Evolutionary conservation across 257 asterid species (phyloP), one percentile per base, ranked within the genome.

Genomic region (Nicotiana paniculata): DNA sequence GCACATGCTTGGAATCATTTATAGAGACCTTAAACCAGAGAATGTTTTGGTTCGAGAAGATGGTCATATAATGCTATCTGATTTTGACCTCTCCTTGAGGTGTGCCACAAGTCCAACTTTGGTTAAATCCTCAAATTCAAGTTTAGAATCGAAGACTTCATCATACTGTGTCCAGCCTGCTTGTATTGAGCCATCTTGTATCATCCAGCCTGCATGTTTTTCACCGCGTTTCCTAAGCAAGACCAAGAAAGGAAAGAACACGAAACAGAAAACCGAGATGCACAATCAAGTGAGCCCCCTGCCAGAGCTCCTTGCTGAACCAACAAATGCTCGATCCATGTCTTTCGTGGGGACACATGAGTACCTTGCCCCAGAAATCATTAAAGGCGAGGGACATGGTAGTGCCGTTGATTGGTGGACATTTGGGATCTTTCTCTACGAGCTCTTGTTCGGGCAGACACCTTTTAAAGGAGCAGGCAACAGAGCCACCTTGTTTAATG

Each of bases 331-430:
- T 59, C 90, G 94, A 32, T 91, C 94, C 30, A 91, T 91, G 94
- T 91, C 94, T 55, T 91, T 91, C 13, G 94, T 91, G 9, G 94
- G 94, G 24, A 91, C 94, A 17, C 94, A 91, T 28, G 94, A 91
- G 87, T 91, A 91, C 83, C 83, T 91, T 80, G 94, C 94, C 26
- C 94, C 94, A 0, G 94, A 91, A 84, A 91, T 91, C 18, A 83
- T 91, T 77, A 91, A 91, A 86, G 94, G 94, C 0, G 94, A 89
- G 88, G 94, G 94, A 46, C 94, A 91, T 55, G 94, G 94, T 26
- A 91, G 94, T 77, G 94, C 94, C 9, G 94, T 91, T 53, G 94
- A 91, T 82, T 91, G 94, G 94, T 91, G 94, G 94, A 91, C 92
- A 17, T 89, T 91, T 21, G 94, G 94, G 62, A 86, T 91, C 26